These are phyloP conservation scores for Solanum microdontum DNA, from an alignment of 257 asterid genomes.

Conservation along the genomic window DNA sequence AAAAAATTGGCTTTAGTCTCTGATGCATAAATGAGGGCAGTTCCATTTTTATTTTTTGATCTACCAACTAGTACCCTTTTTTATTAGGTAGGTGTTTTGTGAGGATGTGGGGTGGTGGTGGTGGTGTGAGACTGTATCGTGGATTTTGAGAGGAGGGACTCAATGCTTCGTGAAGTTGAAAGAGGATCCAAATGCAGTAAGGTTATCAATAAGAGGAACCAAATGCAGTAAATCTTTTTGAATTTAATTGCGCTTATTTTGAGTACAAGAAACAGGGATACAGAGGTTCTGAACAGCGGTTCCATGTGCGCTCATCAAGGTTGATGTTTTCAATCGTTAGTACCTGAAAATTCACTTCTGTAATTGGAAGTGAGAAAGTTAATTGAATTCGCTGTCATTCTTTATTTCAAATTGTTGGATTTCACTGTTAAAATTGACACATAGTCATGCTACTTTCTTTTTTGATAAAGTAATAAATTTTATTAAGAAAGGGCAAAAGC, in stretches of 20 bases:
- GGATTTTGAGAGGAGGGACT: not conserved
- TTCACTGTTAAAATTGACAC: not conserved
- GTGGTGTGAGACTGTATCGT: not conserved
- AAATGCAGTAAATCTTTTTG: not conserved
- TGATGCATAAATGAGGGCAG: not conserved
- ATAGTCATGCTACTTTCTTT: not conserved
- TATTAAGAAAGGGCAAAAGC: not conserved
- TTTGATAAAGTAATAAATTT: not conserved
- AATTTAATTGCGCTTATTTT: not conserved
- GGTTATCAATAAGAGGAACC: not conserved
- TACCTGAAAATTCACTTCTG: not conserved
- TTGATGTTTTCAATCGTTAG: not conserved
- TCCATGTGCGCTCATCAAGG: not conserved
- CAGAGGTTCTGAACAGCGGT: not conserved
- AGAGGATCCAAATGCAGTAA: not conserved
- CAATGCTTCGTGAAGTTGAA: not conserved
- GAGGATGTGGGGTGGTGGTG: not conserved
- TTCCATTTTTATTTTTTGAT: not conserved
- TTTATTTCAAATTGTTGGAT: not conserved
- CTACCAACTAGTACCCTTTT: not conserved
- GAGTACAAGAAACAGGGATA: not conserved
- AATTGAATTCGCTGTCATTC: not conserved
- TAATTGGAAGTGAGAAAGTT: not conserved
- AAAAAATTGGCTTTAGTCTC: not conserved
- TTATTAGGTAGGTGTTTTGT: not conserved